Conservation (phyloP, 2,329 filamentous ascomycete species). For the Colletotrichum sojae region DNA sequence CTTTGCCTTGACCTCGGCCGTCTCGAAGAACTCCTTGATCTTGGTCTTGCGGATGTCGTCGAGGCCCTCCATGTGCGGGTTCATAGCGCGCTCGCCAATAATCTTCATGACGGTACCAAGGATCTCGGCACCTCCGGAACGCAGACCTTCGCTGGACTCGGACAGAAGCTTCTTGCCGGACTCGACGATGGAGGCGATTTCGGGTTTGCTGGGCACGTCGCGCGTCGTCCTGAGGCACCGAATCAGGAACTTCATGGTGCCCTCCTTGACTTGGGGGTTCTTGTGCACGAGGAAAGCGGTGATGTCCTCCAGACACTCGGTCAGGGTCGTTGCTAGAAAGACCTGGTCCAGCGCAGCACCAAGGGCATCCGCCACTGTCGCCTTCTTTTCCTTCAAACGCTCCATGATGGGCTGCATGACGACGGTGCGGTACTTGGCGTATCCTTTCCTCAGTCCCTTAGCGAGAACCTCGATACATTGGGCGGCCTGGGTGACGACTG, state of each 20-base stretch:
- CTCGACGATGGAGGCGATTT: constrained; percentile 90
- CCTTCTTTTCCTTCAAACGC: constrained; percentile 97
- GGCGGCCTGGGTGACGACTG: constrained; percentile 92
- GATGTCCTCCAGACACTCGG: constrained; percentile 93
- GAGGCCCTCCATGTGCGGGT: constrained; percentile 88
- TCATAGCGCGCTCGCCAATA: constrained; percentile 96
- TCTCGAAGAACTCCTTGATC: constrained; percentile 91
- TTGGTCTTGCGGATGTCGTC: constrained; percentile 97
- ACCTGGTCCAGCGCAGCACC: constrained; percentile 84
- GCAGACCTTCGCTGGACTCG: constrained; percentile 87
- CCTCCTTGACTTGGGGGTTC: constrained; percentile 97
- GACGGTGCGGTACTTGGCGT: constrained; percentile 82
- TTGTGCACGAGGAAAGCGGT: constrained; percentile 89
- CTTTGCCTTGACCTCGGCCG: constrained; percentile 64
- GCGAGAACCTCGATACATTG: constrained; percentile 93
- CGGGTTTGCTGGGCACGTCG: constrained; percentile 86
- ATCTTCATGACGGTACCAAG: constrained; percentile 98
- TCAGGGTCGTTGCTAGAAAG: constrained; percentile 76
- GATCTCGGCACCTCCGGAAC: constrained; percentile 91
- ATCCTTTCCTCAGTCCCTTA: constrained; percentile 84
- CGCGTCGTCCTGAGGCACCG: constrained; percentile 86
- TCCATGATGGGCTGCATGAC: constrained; percentile 95
- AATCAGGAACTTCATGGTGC: constrained; percentile 93
- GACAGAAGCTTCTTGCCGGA: constrained; percentile 89
- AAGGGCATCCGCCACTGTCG: constrained; percentile 87